Base-by-base conservation (phyloP, 2,329 filamentous ascomycete genomes). In the Leptographium galeiforme region DNA sequence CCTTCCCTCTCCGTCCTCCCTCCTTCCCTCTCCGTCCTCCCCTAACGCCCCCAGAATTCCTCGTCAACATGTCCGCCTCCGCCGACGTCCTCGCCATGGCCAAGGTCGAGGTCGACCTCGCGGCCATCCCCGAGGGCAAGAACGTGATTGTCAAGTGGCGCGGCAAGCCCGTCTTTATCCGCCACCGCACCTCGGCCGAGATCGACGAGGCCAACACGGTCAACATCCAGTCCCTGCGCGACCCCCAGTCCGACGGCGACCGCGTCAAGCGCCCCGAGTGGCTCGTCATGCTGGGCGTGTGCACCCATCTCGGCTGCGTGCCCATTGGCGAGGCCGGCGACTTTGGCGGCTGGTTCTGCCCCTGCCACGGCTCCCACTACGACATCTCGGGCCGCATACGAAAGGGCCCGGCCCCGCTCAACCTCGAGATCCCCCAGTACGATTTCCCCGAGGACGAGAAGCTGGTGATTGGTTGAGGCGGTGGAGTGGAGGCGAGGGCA, bases 101-200 rank as follows among this genome's bases (percentile, higher is more conserved):
- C 72, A 98, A 98, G 85, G 93, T 98, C 63, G 93, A 98, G 78
- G 86, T 98, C 63, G 89, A 95, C 72, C 85, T 98, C 62, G 78
- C 77, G 65, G 72, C 88, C 60, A 97, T 98, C 65, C 93, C 93
- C 59, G 91, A 97, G 79, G 93, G 93, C 81, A 98, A 97, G 87
- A 98, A 98, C 77, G 93, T 98, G 70, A 94, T 98, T 72, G 95
- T 98, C 80, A 98, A 98, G 79, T 98, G 93, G 93, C 87, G 93
- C 79, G 93, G 93, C 71, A 98, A 98, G 87, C 93, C 93, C 71
- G 89, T 98, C 71, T 98, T 98, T 79, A 89, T 98, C 82, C 90
- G 93, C 72, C 93, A 98, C 85, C 89, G 93, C 68, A 98, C 93
- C 64, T 74, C 82, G 65, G 77, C 79, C 66, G 93, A 98, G 77